Percentiles rank a stretch among this genome's conserved stretches.
phyloP scores from a whole-genome alignment of 1,139 yeast genomes.

The Yamadazyma aaseri region DNA sequence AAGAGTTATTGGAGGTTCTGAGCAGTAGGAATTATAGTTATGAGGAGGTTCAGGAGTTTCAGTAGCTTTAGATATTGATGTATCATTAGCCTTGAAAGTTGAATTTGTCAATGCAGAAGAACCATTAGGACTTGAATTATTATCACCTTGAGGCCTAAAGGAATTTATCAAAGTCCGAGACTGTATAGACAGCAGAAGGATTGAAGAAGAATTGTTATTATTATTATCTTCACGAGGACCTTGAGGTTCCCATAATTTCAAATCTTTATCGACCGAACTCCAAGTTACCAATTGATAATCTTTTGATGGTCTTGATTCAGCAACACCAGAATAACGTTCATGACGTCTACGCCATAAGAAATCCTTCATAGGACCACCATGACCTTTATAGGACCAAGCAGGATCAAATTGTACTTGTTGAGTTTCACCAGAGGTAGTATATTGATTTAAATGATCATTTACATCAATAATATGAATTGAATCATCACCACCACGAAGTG shows the following conservation, averaged over 20 bases:
- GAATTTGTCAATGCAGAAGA: too few relatives aligned
- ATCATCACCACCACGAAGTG: constrained; percentile 81
- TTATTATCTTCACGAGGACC: constrained; percentile 45
- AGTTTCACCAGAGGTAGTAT: constrained; percentile 26
- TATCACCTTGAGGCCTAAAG: background rate
- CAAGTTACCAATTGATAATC: constrained; percentile 91
- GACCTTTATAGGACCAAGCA: constrained; percentile 70
- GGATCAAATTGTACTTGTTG: constrained; percentile 39
- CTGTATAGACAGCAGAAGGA: too few relatives aligned
- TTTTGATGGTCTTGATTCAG: constrained; percentile 56
- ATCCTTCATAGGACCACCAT: constrained; percentile 79
- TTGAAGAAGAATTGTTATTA: too few relatives aligned
- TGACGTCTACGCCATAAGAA: constrained; percentile 78
- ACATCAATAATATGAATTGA: constrained; percentile 66
- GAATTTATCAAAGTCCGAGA: background rate
- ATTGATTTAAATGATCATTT: constrained; percentile 44
- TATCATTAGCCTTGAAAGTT: background rate
- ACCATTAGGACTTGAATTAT: background rate
- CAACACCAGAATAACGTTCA: constrained; percentile 32
- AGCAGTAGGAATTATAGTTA: constrained; percentile 35
- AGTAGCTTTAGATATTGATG: background rate
- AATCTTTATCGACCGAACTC: constrained; percentile 79
- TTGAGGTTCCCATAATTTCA: constrained; percentile 61
- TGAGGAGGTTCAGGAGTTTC: constrained; percentile 8
- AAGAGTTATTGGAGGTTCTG: constrained; percentile 39